These are phyloP conservation scores for Aureobasidium subglaciale DNA, from an alignment of 2,329 filamentous ascomycete species.

Conservation along the genomic window DNA sequence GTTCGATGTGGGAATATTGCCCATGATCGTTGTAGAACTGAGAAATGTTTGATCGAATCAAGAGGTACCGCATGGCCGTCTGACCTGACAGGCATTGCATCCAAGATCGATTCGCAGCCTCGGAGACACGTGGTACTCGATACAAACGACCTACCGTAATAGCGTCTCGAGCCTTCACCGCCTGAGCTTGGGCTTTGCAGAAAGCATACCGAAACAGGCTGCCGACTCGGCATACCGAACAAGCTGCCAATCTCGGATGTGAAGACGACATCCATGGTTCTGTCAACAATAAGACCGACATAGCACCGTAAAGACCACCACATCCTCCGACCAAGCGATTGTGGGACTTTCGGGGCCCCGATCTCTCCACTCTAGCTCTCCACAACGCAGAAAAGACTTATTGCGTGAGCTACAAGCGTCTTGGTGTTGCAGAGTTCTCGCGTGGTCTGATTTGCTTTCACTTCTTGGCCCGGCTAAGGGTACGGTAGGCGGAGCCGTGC, in stretches of 20 bases:
- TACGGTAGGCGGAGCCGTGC: neutral
- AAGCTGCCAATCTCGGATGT: neutral
- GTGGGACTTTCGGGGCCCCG: neutral
- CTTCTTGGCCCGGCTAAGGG: neutral
- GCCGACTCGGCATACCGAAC: slow-evolving; percentile 7
- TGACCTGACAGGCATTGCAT: no score
- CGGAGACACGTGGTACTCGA: neutral
- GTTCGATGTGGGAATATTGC: neutral
- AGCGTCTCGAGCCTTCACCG: neutral
- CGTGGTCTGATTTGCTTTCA: neutral
- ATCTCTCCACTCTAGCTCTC: slow-evolving; percentile 6
- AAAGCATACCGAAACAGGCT: neutral
- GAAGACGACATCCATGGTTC: neutral
- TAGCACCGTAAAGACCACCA: neutral
- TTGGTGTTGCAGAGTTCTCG: neutral
- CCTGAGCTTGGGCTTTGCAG: neutral
- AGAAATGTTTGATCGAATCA: no score
- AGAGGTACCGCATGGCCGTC: no score
- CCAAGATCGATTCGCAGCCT: neutral
- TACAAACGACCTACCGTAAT: neutral
- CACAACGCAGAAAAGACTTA: no score
- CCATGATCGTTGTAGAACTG: neutral
- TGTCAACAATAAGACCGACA: neutral
- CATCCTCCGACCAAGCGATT: neutral
- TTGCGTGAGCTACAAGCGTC: slow-evolving; percentile 1